Conservation (phyloP, 176 grass and related monocot genomes). For the Chloris gayana region DNA sequence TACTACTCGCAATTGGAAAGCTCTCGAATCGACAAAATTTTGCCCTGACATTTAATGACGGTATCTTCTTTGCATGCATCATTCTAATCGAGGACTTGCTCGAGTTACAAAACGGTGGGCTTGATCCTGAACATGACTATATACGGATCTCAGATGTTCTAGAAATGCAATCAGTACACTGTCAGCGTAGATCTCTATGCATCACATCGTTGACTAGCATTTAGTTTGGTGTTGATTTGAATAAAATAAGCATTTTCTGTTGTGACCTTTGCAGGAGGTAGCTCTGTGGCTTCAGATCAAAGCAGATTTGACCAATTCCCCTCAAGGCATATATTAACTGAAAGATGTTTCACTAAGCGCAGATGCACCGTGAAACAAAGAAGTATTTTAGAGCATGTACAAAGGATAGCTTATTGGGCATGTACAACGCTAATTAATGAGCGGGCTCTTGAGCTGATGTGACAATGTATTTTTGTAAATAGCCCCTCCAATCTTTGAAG, state of each 20-base stretch:
- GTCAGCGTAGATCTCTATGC: background rate
- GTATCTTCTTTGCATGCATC: background rate
- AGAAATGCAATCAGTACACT: background rate
- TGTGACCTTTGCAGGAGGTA: background rate
- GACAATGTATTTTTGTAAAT: no score
- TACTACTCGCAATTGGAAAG: background rate
- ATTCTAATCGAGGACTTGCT: background rate
- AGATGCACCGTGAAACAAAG: no score
- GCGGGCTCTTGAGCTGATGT: no score
- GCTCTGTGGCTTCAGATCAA: background rate
- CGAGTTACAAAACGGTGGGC: background rate
- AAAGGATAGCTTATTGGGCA: no score
- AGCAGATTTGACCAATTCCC: background rate
- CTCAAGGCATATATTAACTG: background rate
- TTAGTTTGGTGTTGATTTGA: background rate
- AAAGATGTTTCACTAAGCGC: no score
- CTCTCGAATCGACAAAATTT: background rate
- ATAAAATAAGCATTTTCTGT: background rate
- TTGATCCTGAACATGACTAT: background rate
- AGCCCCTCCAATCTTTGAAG: no score
- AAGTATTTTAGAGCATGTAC: no score
- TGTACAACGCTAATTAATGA: no score
- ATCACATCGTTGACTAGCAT: background rate
- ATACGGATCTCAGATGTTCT: constrained; percentile 10
- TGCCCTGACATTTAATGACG: background rate